Base-by-base conservation (phyloP, 768 basidiomycete species). In the Daedaleopsis nitida region DNA sequence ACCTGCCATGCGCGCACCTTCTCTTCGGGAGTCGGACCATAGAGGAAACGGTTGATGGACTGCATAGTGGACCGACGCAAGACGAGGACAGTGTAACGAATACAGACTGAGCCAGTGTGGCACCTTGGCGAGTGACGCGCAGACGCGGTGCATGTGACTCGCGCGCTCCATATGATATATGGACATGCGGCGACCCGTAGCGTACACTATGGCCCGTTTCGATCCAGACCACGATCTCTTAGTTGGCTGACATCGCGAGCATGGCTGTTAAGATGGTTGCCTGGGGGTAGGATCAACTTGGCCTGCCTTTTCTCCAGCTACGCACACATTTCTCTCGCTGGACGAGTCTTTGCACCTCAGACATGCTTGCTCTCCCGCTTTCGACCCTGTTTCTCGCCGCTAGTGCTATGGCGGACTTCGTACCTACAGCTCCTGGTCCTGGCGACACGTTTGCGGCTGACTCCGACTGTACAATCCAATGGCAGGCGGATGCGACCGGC, bases 1-100 rank as follows among this genome's bases (percentile, higher is more conserved):
- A 81, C 68, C 74, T 98, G 95, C 97, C 97, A 99, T 76, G 84
- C 83, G 53, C 90, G 85, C 13, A 98, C 89, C 70, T 85, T 87
- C 78, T 99, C 97, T 75, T 98, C 95, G 23, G 96, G 90, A 0
- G 96, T 94, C 17, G 95, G 96, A 2, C 97, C 97, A 77, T 98
- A 98, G 48, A 99, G 76, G 73, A 96, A 95, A 44, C 94, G 87
- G 73, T 94, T 96, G 71, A 98, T 89, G 37, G 88, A 76, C 74
- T 94, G 91, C 91, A 94, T 93, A 64, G 69, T 55, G 52, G 57
- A 19, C 16, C 10, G 60, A 9, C 24, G 53, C 44, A 43, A 53
- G 57, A 49, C 51, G 51, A 62, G 60, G 38, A 45, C n/a, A 55
- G 52, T 35, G 55, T 34, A 44, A 27, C 49, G 13, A 47, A 38